A percentile compares a stretch with the other conserved stretches of the same genome.
Evolutionary conservation across 139 green algal genomes (phyloP).

Genomic region (Eudorina sp.): DNA sequence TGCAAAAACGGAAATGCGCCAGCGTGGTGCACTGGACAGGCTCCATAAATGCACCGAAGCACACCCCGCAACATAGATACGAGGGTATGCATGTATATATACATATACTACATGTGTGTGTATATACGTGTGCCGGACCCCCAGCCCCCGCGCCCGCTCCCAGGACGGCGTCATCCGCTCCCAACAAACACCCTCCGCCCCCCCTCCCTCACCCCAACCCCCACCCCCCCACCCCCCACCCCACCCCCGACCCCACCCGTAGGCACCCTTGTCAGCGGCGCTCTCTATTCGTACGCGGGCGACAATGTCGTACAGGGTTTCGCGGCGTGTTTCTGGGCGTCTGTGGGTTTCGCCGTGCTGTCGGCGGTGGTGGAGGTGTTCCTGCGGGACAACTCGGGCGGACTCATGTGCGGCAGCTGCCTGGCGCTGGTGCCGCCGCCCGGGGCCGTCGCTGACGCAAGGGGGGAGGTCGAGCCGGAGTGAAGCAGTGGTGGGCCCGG

Average conservation of each 20-base stretch:
- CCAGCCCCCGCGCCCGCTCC: no score
- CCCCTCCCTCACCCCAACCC: neutral
- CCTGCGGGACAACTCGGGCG: conserved; percentile 70
- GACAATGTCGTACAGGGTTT: conserved; percentile 71
- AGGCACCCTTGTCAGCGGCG: conserved; percentile 84
- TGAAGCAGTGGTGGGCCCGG: neutral
- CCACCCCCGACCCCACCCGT: neutral
- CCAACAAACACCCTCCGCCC: no score
- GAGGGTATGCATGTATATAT: no score
- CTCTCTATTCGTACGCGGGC: conserved; percentile 84
- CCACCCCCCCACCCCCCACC: neutral
- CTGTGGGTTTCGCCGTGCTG: conserved; percentile 65
- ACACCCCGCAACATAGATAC: no score
- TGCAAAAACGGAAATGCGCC: no score
- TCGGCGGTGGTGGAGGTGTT: conserved; percentile 51
- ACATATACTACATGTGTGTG: no score
- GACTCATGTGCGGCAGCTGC: conserved; percentile 61
- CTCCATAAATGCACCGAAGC: no score
- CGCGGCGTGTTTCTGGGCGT: conserved; percentile 84
- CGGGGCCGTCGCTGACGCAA: neutral
- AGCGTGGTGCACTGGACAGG: no score
- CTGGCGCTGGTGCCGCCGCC: conserved; percentile 50
- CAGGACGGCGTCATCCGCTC: no score
- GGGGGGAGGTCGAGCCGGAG: neutral
- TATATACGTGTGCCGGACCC: no score